phyloP scores from a whole-genome alignment of 495 filamentous ascomycete genomes.

The Daldinia concentrica region DNA sequence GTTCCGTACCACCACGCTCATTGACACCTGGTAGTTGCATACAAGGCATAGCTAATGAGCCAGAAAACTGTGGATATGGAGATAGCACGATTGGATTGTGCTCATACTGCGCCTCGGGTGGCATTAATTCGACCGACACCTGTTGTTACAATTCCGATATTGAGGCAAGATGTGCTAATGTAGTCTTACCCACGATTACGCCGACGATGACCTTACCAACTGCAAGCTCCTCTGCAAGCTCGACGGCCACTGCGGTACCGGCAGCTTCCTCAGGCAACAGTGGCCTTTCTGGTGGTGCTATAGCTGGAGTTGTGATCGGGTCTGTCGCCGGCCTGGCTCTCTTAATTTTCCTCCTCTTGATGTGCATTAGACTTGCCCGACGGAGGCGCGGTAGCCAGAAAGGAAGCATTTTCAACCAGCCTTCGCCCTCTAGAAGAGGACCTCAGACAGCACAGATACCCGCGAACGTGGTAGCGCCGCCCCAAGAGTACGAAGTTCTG shows the following conservation, averaged over 20 bases:
- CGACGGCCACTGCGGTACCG: constrained; percentile 55
- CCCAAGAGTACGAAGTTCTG: constrained; percentile 74
- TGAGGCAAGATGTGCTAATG: constrained; percentile 71
- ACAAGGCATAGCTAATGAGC: constrained; percentile 79
- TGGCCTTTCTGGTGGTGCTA: constrained; percentile 80
- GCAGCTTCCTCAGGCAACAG: constrained; percentile 32
- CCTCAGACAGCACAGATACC: constrained; percentile 48
- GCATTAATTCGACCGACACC: constrained; percentile 90
- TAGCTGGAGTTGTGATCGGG: constrained; percentile 91
- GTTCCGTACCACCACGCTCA: constrained; percentile 80
- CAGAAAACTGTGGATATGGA: constrained; percentile 85
- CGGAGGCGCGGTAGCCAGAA: constrained; percentile 67
- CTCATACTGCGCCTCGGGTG: constrained; percentile 81
- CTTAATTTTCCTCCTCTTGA: constrained; percentile 67
- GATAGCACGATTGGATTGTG: constrained; percentile 86
- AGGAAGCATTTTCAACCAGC: constrained; percentile 83
- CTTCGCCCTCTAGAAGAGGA: constrained; percentile 75
- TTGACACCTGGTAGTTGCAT: constrained; percentile 78
- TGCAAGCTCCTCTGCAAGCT: constrained; percentile 54
- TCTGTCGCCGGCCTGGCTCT: constrained; percentile 76
- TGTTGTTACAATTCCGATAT: constrained; percentile 89
- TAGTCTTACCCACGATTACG: constrained; percentile 78
- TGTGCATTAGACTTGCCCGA: constrained; percentile 67
- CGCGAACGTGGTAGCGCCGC: constrained; percentile 47
- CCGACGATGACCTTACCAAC: constrained; percentile 73